Evolutionary conservation across 805 yeast genomes (phyloP), one percentile per base, ranked within the genome.

Genomic region (Cyberlindnera americana): DNA sequence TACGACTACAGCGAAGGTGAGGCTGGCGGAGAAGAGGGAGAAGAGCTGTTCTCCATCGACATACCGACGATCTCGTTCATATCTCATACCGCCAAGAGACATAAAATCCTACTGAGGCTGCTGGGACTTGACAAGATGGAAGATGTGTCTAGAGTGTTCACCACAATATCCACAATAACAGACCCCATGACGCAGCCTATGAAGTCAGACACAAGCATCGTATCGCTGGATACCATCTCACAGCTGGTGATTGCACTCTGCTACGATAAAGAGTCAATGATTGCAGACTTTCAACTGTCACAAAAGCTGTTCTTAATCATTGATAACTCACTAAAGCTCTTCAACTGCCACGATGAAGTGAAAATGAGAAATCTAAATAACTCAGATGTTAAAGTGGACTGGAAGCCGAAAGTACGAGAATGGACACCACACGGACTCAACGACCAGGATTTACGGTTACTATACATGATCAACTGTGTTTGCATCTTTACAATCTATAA

Each of bases 101-200:
- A 67, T 41, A 23, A 37, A 19, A 60, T 63, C 0, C 27, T 67
- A 2, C 50, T 51, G 26, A 53, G 51, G 29, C 38, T 62, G 2
- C 39, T 65, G 15, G 50, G 53, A 3, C 41, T 64, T 2, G 32
- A 43, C 2, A 41, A 49, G 1, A 47, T 49, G 24, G 44, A 47
- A 13, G 40, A 34, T 4, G 32, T 40, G 3, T 27, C 35, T 10
- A 36, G 45, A 22, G 17, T 58, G 5, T 52, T 53, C 36, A 43
- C 46, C 6, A 47, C 61, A 1, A 37, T 74, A 3, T 57, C 72
- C 2, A 53, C 66, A 0, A 47, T 76, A 34, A 65, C 67, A 7
- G 90, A 83, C 55, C 87, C 89, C 3, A 65, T 72, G 49, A 79
- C 89, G 1, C 87, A 81, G 49, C 89, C 93, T 0, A 70, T 72